Base-by-base conservation (phyloP, 306 rosid genomes). In the Lablab purpureus region DNA sequence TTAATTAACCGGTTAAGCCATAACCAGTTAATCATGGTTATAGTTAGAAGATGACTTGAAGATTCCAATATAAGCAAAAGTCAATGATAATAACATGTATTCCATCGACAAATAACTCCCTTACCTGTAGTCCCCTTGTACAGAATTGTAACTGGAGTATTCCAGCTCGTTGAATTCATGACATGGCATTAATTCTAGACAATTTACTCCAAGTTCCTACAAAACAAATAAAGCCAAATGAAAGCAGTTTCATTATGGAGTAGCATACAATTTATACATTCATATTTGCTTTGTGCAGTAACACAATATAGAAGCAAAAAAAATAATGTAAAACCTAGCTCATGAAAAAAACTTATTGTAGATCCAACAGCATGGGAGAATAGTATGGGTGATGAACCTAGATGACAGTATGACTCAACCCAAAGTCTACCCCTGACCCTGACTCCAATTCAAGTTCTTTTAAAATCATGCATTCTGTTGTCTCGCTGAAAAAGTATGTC, bases 131-230 rank as follows among this genome's bases (percentile, higher is more conserved):
- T 95, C 97, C 67, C 97, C 98, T 83, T 80, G 83, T 80, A 85
- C 90, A 84, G 97, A 81, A 77, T 92, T 93, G 90, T 95, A 88
- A 90, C 96, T 76, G 75, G 41, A 93, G 86, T 90, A 82, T 77
- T 95, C 99, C 84, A 93, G 85, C 88, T 95, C 99, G 74, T 95
- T 95, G 91, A 93, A 95, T 87, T 90, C 99, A 32, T 95, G 97
- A 63, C 96, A 92, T 67, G 99, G 99, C 99, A 95, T 90, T 84
- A 95, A 85, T 85, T 95, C 99, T 76, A 95, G 64, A 84, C 99
- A 95, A 84, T 95, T 93, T 74, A 95, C 79, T 77, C 99, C 99
- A 83, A 95, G 94, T 67, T 92, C 99, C 99, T 95, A 88, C 77
- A 86, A 87, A 82, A 85, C 22, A 80, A 84, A 82, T 27, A 74